Evolutionary conservation across 495 filamentous ascomycete species (phyloP).

Genomic region (Neurospora pannonica): DNA sequence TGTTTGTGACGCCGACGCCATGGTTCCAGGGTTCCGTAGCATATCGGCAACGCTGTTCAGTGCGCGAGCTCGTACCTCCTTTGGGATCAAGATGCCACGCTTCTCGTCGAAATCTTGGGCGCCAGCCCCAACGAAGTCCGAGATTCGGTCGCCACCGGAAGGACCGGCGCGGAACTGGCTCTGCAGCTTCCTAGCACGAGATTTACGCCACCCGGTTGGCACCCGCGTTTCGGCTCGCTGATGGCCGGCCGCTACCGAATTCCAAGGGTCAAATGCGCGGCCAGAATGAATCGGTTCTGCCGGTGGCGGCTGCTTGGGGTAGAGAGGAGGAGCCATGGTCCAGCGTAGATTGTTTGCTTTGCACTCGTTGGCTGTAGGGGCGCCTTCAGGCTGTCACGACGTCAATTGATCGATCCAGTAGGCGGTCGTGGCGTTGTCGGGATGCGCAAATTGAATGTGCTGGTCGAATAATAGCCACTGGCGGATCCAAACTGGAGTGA

Average conservation of each 20-base stretch:
- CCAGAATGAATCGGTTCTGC: conserved; percentile 35
- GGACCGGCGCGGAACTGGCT: conserved; percentile 52
- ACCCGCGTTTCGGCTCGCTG: conserved; percentile 59
- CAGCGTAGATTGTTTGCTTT: conserved; percentile 1
- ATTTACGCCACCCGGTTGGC: conserved; percentile 61
- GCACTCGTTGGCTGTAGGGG: background rate
- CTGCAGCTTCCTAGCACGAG: conserved; percentile 54
- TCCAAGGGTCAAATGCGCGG: conserved; percentile 68
- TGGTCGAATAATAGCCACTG: background rate
- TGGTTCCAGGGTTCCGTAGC: conserved; percentile 34
- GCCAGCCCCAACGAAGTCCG: conserved; percentile 49
- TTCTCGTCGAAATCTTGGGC: conserved; percentile 38
- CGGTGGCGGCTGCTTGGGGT: conserved; percentile 27
- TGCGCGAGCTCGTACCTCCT: conserved; percentile 31
- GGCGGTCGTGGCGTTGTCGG: background rate
- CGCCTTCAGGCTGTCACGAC: background rate
- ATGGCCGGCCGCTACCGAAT: conserved; percentile 70
- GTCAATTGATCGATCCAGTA: background rate
- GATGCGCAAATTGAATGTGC: background rate
- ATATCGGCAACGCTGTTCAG: conserved; percentile 38
- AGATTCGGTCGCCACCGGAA: conserved; percentile 42
- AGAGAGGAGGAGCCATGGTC: conserved; percentile 16
- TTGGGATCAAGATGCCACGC: conserved; percentile 34
- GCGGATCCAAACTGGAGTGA: background rate
- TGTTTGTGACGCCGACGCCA: conserved; percentile 14